Conservation (phyloP, 2,329 filamentous ascomycete genomes). For the Monilinia fructigena region DNA sequence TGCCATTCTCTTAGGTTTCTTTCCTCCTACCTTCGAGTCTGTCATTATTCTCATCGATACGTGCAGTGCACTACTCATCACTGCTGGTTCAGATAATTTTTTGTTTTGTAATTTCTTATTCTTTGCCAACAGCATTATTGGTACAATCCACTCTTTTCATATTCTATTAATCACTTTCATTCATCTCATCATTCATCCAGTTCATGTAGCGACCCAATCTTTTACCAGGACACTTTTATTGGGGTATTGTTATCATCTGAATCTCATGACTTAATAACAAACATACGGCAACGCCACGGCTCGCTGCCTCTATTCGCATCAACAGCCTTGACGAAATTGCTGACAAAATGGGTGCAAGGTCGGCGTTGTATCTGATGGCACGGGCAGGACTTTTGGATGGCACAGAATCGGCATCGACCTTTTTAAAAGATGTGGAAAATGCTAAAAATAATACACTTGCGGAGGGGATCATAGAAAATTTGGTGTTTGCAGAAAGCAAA, state of each 20-base stretch:
- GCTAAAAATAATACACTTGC: constrained; percentile 24
- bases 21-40: constrained; percentile 31
- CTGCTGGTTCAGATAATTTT: constrained; percentile 41
- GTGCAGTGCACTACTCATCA: constrained; percentile 33
- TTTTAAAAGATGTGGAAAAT: constrained; percentile 23
- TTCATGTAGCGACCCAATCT: constrained; percentile 27
- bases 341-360: constrained; percentile 31
- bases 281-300: constrained; percentile 36
- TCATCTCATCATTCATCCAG: constrained; percentile 8
- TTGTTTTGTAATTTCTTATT: constrained; percentile 32
- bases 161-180: constrained; percentile 12
- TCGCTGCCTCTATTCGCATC: constrained; percentile 35
- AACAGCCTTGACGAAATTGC: constrained; percentile 23
- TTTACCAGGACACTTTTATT: constrained; percentile 26
- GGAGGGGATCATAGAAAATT: constrained; percentile 33
- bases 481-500: constrained; percentile 44
- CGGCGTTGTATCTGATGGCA: constrained; percentile 33
- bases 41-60: constrained; percentile 34
- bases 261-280: constrained; percentile 40
- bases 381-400: constrained; percentile 23
- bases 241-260: constrained; percentile 25
- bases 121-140: constrained; percentile 36
- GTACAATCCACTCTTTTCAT: constrained; percentile 33
- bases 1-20: constrained; percentile 34
- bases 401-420: constrained; percentile 22